Evolutionary conservation across 352 stramenopile species (phyloP).

Genomic region (Aphanomyces euteiches): DNA sequence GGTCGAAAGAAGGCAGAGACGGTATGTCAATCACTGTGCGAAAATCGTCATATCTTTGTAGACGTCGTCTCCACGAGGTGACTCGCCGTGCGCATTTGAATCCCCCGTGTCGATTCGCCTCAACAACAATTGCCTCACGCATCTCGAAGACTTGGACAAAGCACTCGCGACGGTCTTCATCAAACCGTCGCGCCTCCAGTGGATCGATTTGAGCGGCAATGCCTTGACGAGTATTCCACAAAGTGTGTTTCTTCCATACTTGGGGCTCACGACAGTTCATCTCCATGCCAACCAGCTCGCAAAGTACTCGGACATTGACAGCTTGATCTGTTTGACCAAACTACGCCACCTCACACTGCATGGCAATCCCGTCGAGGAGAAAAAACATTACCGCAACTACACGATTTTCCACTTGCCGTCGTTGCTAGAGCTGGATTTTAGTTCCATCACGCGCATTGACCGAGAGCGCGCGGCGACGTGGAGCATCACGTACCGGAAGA

Average conservation of each 20-base stretch:
- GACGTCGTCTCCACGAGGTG: too few relatives aligned
- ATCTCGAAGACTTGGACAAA: constrained; percentile 50
- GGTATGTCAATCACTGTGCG: not conserved
- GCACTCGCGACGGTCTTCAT: constrained; percentile 51
- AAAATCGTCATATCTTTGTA: too few relatives aligned
- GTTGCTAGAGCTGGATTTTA: constrained; percentile 74
- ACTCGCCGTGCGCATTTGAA: not conserved
- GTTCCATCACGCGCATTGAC: constrained; percentile 59
- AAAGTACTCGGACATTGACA: constrained; percentile 62
- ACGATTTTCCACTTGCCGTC: constrained; percentile 62
- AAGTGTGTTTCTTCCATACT: constrained; percentile 45
- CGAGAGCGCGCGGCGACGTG: constrained; percentile 65
- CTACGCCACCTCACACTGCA: constrained; percentile 70
- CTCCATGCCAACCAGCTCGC: constrained; percentile 66
- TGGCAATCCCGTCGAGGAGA: constrained; percentile 81
- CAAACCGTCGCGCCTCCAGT: constrained; percentile 48
- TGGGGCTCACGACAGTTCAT: constrained; percentile 60
- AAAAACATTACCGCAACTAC: constrained; percentile 85
- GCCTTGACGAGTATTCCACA: constrained; percentile 38
- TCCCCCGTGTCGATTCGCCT: constrained; percentile 46
- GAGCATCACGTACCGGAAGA: constrained; percentile 63
- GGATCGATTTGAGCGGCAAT: constrained; percentile 65
- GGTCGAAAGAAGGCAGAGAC: constrained; percentile 41
- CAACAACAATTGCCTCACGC: constrained; percentile 64
- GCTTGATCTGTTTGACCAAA: constrained; percentile 45